phyloP scores from a whole-genome alignment of 2,329 filamentous ascomycete genomes.

The Monosporascus cannonballus region DNA sequence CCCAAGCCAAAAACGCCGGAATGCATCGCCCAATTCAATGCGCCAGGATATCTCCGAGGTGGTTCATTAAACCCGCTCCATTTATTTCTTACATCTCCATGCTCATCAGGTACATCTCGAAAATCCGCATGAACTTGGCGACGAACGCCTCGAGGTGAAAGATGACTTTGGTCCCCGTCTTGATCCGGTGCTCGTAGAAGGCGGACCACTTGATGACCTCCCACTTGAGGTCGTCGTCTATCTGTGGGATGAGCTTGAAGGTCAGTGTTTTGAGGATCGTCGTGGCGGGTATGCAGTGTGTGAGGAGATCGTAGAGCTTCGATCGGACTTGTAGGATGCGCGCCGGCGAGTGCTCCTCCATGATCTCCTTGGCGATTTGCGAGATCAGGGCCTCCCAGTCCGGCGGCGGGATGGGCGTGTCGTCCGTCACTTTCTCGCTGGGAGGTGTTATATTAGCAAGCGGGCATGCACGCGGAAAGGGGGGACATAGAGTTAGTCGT shows the following conservation, averaged over 20 bases:
- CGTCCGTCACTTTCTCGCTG: slow-evolving; percentile 85
- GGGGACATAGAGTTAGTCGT: slow-evolving; percentile 28
- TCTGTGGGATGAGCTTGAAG: slow-evolving; percentile 81
- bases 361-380: slow-evolving; percentile 87
- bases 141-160: slow-evolving; percentile 98
- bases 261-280: slow-evolving; percentile 92
- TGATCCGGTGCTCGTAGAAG: slow-evolving; percentile 94
- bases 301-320: slow-evolving; percentile 94
- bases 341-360: slow-evolving; percentile 86
- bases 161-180: slow-evolving; percentile 88
- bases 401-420: slow-evolving; percentile 83
- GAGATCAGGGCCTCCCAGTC: slow-evolving; percentile 94
- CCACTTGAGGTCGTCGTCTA: slow-evolving; percentile 83
- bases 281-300: slow-evolving; percentile 93
- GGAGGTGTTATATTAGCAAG: slow-evolving; percentile 22
- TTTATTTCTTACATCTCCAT: slow-evolving; percentile 57
- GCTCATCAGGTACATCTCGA: slow-evolving; percentile 86
- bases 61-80: background rate
- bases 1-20: no score
- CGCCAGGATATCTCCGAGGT: no score
- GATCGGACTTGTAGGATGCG: slow-evolving; percentile 82
- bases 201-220: slow-evolving; percentile 95
- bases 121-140: slow-evolving; percentile 94
- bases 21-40: no score
- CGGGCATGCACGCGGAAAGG: background rate